These are phyloP conservation scores for Starmerella gropengiesseri DNA, from an alignment of 805 yeast species.

Conservation along the genomic window DNA sequence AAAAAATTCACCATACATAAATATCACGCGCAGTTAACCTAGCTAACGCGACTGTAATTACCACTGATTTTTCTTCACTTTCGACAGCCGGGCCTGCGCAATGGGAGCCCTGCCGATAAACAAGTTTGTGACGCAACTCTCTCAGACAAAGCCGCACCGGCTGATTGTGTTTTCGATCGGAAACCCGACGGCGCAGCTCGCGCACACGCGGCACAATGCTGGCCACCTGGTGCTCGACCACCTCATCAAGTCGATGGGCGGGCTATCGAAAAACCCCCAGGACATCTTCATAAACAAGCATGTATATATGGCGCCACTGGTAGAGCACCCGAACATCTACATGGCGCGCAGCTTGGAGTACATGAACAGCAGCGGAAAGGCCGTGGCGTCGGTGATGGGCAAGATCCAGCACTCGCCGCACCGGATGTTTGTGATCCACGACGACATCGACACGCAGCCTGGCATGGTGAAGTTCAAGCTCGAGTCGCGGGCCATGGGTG, in stretches of 20 bases:
- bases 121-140: conserved; percentile 17
- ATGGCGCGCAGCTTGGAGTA: conserved; percentile 44
- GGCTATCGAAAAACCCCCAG: conserved; percentile 7
- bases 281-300: not conserved
- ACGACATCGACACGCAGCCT: conserved; percentile 56
- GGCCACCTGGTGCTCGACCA: conserved; percentile 50
- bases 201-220: conserved; percentile 62
- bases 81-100: no score
- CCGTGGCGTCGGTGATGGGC: conserved; percentile 32
- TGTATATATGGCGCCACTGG: conserved; percentile 12
- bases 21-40: no score
- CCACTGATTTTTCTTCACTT: no score
- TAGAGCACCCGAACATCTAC: conserved; percentile 26
- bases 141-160: conserved; percentile 10
- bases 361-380: conserved; percentile 66
- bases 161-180: conserved; percentile 44
- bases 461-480: conserved; percentile 58
- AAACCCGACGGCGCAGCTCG: conserved; percentile 57
- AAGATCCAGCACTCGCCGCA: conserved; percentile 14
- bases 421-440: conserved; percentile 53
- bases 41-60: no score
- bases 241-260: conserved; percentile 11
- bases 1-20: no score
- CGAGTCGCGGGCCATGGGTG: conserved; percentile 54
- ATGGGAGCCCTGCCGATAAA: conserved; percentile 19